These are phyloP conservation scores for Nemania sp. DNA, from an alignment of 2,329 filamentous ascomycete species.

Conservation along the genomic window DNA sequence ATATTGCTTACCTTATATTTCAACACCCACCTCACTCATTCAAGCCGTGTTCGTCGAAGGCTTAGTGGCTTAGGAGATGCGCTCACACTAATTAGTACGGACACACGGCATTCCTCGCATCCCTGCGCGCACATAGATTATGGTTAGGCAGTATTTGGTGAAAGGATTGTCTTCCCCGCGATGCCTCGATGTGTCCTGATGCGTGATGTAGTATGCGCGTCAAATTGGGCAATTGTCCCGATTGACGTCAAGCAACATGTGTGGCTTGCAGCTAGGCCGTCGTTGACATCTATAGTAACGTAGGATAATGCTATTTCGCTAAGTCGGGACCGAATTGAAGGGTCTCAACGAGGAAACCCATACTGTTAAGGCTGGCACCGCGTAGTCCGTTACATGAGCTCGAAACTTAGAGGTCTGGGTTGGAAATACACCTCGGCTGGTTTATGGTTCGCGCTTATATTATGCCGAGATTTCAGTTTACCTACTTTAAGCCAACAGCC, in stretches of 20 bases:
- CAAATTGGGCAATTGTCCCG: constrained; percentile 22
- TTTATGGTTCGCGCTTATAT: not conserved
- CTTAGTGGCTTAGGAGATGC: constrained; percentile 5
- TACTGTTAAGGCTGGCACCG: not conserved
- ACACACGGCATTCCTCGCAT: not conserved
- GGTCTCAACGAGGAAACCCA: constrained; percentile 1
- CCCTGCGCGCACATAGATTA: not conserved
- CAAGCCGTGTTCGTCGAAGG: not conserved
- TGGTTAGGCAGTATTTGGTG: not conserved
- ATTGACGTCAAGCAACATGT: constrained; percentile 10
- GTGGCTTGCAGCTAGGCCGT: constrained; percentile 9
- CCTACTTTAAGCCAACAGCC: not conserved
- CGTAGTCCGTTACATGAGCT: not conserved
- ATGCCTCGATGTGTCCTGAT: not conserved
- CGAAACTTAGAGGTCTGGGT: not conserved
- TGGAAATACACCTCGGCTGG: not conserved
- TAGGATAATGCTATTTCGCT: constrained; percentile 16
- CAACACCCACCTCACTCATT: not conserved
- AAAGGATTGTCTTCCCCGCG: not conserved
- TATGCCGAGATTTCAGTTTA: not conserved
- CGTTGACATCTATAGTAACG: constrained; percentile 22
- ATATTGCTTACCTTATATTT: constrained; percentile 13
- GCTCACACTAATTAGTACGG: not conserved
- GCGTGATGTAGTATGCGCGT: constrained; percentile 5
- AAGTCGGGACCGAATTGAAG: not conserved